Conservation (phyloP, 23 red algal species). For the Pyropia yezoensis region DNA sequence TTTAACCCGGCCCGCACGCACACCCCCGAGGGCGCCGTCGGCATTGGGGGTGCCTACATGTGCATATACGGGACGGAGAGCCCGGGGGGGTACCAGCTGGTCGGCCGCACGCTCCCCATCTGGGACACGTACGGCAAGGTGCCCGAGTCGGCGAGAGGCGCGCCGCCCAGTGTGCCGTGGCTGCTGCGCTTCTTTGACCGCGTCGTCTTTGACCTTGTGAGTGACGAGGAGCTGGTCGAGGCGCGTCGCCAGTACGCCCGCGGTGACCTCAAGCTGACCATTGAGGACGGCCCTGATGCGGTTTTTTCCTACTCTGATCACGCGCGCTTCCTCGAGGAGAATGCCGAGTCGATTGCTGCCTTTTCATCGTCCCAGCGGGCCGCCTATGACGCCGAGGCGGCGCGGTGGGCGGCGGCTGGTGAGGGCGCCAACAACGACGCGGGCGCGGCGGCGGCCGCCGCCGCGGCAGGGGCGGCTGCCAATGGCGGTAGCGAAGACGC, state of each 20-base stretch:
- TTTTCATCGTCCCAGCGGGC: slow-evolving; percentile 20
- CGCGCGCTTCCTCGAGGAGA: slow-evolving; percentile 13
- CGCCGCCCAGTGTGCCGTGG: slow-evolving; percentile 42
- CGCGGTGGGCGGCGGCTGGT: slow-evolving; percentile 29
- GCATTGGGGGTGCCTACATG: slow-evolving; percentile 60
- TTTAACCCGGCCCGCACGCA: slow-evolving; percentile 57
- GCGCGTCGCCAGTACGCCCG: slow-evolving; percentile 22
- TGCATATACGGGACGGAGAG: slow-evolving; percentile 71
- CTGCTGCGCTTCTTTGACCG: slow-evolving; percentile 58
- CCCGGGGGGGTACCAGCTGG: slow-evolving; percentile 62
- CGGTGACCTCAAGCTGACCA: slow-evolving; percentile 45
- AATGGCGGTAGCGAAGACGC: background rate
- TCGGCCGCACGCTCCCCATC: slow-evolving; percentile 56
- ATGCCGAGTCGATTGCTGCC: slow-evolving; percentile 15
- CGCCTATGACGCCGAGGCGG: slow-evolving; percentile 30
- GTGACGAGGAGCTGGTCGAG: slow-evolving; percentile 42
- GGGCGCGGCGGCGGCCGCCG: slow-evolving; percentile 40
- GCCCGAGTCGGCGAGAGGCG: slow-evolving; percentile 26
- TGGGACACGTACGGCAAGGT: slow-evolving; percentile 63
- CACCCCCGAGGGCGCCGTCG: slow-evolving; percentile 61
- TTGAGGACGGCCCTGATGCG: slow-evolving; percentile 10
- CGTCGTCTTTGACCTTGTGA: slow-evolving; percentile 31
- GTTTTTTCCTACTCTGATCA: slow-evolving; percentile 35
- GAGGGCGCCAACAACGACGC: slow-evolving; percentile 54
- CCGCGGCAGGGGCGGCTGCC: background rate